Evolutionary conservation across 345 rosid species (phyloP).

Genomic region (Rubroshorea leprosula): DNA sequence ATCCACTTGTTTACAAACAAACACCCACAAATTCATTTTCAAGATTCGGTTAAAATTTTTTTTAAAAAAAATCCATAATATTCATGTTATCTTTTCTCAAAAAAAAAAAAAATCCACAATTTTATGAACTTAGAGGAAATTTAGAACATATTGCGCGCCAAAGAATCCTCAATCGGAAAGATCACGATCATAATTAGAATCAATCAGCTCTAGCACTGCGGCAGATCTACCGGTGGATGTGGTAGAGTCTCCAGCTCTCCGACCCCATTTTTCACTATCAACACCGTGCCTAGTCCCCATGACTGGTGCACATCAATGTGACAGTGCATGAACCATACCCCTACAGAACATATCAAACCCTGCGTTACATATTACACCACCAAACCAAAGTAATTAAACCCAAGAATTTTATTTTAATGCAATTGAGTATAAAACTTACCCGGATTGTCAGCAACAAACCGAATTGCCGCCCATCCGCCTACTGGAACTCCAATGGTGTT

Average conservation of each 20-base stretch:
- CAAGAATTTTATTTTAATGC: neutral
- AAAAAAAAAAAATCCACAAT: neutral
- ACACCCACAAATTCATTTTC: too few species aligned
- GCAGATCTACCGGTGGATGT: slow-evolving; percentile 71
- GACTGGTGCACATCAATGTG: slow-evolving; percentile 72
- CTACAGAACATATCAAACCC: slow-evolving; percentile 20
- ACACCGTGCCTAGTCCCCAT: slow-evolving; percentile 73
- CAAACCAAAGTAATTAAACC: neutral
- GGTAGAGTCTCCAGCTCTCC: slow-evolving; percentile 57
- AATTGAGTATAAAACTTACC: slow-evolving; percentile 28
- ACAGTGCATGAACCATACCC: slow-evolving; percentile 90
- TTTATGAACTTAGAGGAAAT: neutral
- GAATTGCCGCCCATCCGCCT: slow-evolving; percentile 89
- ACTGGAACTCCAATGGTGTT: slow-evolving; percentile 87
- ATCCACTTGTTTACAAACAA: too few species aligned
- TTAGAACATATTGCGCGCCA: slow-evolving; percentile 3
- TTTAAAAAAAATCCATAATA: too few species aligned
- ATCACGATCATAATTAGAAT: slow-evolving; percentile 15
- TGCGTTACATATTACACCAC: neutral
- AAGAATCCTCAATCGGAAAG: slow-evolving; percentile 25
- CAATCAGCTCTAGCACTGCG: slow-evolving; percentile 44
- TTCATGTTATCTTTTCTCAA: too few species aligned
- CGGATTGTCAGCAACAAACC: slow-evolving; percentile 76
- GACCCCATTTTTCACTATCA: slow-evolving; percentile 67
- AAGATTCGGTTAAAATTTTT: too few species aligned